These are phyloP conservation scores for Ceratobasidium sp. DNA, from an alignment of 1,284 basidiomycete species.

Conservation along the genomic window DNA sequence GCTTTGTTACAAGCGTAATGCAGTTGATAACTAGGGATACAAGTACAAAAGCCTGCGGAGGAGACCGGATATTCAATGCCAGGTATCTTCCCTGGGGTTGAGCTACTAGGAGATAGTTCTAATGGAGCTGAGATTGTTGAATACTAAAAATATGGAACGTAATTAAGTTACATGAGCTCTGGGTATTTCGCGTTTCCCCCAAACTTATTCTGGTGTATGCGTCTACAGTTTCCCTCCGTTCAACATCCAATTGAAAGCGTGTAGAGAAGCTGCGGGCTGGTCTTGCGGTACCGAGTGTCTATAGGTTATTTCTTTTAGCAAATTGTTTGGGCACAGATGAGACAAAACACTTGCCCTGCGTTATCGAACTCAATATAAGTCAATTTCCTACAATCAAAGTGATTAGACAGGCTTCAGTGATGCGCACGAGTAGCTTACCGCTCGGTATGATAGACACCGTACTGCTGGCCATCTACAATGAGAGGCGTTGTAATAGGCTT, in stretches of 20 bases:
- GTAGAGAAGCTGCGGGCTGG: constrained; percentile 43
- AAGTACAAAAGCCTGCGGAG: no score
- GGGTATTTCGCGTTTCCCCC: not conserved
- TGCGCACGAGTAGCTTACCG: constrained; percentile 1
- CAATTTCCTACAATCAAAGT: not conserved
- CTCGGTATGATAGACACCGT: constrained; percentile 44
- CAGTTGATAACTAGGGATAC: no score
- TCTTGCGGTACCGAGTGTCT: constrained; percentile 44
- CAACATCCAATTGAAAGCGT: constrained; percentile 36
- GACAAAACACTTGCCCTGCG: constrained; percentile 24
- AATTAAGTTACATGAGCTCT: no score
- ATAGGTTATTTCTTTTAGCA: not conserved
- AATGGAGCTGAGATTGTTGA: no score
- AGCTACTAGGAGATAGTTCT: no score
- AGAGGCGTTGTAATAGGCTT: constrained; percentile 36
- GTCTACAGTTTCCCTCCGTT: constrained; percentile 18
- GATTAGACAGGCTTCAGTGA: not conserved
- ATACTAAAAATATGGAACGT: no score
- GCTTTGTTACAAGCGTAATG: no score
- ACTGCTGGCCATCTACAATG: constrained; percentile 32
- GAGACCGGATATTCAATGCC: no score
- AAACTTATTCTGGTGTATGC: not conserved
- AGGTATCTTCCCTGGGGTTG: no score
- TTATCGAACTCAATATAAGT: constrained; percentile 35
- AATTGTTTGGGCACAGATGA: not conserved